Percentiles rank a stretch among this genome's conserved stretches.
Conservation (phyloP, 2,329 filamentous ascomycete species). For the Colletotrichum sp. region DNA sequence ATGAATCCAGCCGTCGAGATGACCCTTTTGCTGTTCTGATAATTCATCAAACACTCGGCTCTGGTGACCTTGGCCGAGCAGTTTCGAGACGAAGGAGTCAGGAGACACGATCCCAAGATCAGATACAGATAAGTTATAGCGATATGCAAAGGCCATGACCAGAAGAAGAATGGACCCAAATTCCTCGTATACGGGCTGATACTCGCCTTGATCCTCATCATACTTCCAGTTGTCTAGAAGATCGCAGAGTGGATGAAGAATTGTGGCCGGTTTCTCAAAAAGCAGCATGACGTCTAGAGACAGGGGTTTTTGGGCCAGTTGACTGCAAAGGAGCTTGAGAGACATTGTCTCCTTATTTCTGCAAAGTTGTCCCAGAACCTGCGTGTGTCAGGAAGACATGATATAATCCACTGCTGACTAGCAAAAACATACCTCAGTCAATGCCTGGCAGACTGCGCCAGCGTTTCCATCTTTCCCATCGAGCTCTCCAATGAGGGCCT, state of each 20-base stretch:
- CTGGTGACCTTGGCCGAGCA: constrained; percentile 65
- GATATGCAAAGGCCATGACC: constrained; percentile 75
- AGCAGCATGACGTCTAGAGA: constrained; percentile 77
- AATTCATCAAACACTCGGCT: constrained; percentile 64
- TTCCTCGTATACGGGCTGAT: constrained; percentile 86
- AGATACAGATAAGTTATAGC: constrained; percentile 69
- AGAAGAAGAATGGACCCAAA: constrained; percentile 80
- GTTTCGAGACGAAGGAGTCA: constrained; percentile 72
- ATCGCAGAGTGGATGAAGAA: constrained; percentile 76
- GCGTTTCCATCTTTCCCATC: constrained; percentile 93
- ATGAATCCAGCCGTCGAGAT: constrained; percentile 77
- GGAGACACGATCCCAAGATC: constrained; percentile 66
- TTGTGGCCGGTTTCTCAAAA: constrained; percentile 72
- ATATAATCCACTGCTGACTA: background rate
- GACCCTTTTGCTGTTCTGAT: constrained; percentile 65
- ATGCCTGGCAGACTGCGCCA: constrained; percentile 80
- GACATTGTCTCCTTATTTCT: constrained; percentile 78
- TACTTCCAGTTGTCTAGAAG: constrained; percentile 81
- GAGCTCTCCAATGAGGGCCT: constrained; percentile 79
- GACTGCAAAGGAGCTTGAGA: constrained; percentile 75
- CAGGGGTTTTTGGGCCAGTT: constrained; percentile 74
- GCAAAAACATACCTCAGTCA: constrained; percentile 64
- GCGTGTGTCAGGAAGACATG: background rate
- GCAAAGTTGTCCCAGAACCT: constrained; percentile 74
- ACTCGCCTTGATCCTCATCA: constrained; percentile 83